Percentiles rank a stretch among this genome's conserved stretches.
Conservation (phyloP, 495 filamentous ascomycete genomes). For the Chaetomium cochliodes region DNA sequence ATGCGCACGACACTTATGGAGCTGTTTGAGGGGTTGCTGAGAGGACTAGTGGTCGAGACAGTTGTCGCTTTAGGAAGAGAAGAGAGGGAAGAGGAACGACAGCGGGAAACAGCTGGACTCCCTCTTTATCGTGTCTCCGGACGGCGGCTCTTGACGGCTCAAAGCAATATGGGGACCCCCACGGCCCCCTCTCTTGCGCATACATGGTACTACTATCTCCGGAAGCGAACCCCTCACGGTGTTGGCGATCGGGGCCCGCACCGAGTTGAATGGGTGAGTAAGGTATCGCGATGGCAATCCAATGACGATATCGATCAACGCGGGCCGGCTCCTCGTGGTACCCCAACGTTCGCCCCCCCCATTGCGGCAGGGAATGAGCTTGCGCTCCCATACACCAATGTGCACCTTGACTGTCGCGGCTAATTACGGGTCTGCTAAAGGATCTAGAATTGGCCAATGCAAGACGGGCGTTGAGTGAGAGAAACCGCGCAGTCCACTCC, state of each 20-base stretch:
- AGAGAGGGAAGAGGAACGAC: neutral
- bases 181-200: slow-evolving; percentile 6
- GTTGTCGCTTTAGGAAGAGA: neutral
- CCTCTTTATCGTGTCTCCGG: slow-evolving; percentile 1
- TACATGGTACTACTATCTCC: neutral
- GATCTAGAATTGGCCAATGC: slow-evolving; percentile 5
- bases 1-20: slow-evolving; percentile 19
- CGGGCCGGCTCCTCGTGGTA: slow-evolving; percentile 4
- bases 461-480: neutral
- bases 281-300: neutral
- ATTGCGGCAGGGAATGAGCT: slow-evolving; percentile 1
- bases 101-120: neutral
- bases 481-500: slow-evolving; percentile 14
- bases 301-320: slow-evolving; percentile 15
- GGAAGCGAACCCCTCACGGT: slow-evolving; percentile 7
- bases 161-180: slow-evolving; percentile 11
- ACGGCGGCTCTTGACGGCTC: slow-evolving; percentile 18
- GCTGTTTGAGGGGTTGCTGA: neutral
- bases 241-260: neutral
- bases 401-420: neutral
- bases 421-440: neutral
- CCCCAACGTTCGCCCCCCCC: slow-evolving; percentile 1
- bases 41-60: neutral
- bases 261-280: neutral
- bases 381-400: neutral